Conservation (phyloP, 2,329 filamentous ascomycete species). For the Ophiostoma novo-ulmi region DNA sequence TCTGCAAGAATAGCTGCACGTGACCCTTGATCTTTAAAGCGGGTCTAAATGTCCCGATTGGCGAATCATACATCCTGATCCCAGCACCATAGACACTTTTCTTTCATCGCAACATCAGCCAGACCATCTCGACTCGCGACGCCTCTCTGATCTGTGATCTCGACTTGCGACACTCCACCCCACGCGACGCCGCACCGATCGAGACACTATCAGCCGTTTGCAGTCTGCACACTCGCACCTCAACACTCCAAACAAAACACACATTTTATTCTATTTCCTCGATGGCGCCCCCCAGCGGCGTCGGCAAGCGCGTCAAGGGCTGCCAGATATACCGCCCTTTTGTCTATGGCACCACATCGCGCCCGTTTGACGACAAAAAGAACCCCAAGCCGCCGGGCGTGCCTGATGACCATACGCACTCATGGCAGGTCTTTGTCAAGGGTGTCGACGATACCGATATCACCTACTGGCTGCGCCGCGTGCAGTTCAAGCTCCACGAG, state of each 20-base stretch:
- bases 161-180: not conserved
- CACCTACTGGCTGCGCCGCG: conserved; percentile 91
- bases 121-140: not conserved
- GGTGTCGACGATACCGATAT: conserved; percentile 86
- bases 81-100: not conserved
- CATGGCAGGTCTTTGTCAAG: conserved; percentile 91
- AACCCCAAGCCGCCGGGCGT: conserved; percentile 72
- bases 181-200: not conserved
- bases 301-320: conserved; percentile 61
- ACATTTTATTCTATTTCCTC: not conserved
- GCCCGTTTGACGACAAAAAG: conserved; percentile 68
- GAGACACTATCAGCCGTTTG: not conserved
- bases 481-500: conserved; percentile 97
- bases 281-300: conserved; percentile 56
- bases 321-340: conserved; percentile 61
- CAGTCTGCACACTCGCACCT: not conserved
- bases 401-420: conserved; percentile 89
- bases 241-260: not conserved
- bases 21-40: conserved; percentile 11
- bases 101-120: not conserved
- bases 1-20: conserved; percentile 20
- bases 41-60: not conserved
- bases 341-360: conserved; percentile 74
- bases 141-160: not conserved
- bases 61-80: not conserved